Evolutionary conservation across 129 eudicot species (phyloP).

Genomic region (Rutidosis leptorrhynchoides): DNA sequence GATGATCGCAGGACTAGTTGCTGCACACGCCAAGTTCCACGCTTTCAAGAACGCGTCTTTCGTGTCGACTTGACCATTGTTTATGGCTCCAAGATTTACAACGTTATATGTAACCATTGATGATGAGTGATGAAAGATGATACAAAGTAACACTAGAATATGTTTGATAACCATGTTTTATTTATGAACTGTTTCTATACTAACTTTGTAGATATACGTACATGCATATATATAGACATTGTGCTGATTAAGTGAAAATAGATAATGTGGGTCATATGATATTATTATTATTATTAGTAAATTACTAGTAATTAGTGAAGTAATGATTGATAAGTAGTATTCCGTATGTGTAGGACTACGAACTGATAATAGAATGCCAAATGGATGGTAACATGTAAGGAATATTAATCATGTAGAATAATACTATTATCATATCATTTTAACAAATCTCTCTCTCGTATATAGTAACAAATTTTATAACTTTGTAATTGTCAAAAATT

Average conservation of each 20-base stretch:
- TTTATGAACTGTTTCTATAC: not conserved
- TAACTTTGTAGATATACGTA: slow-evolving; percentile 7
- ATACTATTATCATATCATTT: not conserved
- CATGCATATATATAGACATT: no score
- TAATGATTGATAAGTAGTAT: slow-evolving; percentile 23
- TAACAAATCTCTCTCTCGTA: slow-evolving; percentile 2
- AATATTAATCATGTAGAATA: slow-evolving; percentile 10
- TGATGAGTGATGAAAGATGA: slow-evolving; percentile 13
- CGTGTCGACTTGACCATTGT: slow-evolving; percentile 20
- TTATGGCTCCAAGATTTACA: slow-evolving; percentile 24
- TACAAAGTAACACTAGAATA: slow-evolving; percentile 10
- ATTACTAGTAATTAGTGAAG: not conserved
- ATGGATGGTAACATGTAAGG: slow-evolving; percentile 21
- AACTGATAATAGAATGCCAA: slow-evolving; percentile 9
- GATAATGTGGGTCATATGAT: not conserved
- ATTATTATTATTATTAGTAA: not conserved
- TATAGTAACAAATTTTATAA: no score
- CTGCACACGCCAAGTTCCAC: slow-evolving; percentile 26
- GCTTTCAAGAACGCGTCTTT: slow-evolving; percentile 28
- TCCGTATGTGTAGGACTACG: slow-evolving; percentile 22
- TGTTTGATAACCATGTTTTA: slow-evolving; percentile 2
- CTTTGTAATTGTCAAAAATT: no score
- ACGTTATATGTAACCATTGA: slow-evolving; percentile 32
- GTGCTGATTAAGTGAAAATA: slow-evolving; percentile 14
- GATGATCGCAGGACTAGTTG: slow-evolving; percentile 16